These are phyloP conservation scores for Coemansia asiatica DNA, from an alignment of 192 early-diverging fungal species.

Conservation along the genomic window DNA sequence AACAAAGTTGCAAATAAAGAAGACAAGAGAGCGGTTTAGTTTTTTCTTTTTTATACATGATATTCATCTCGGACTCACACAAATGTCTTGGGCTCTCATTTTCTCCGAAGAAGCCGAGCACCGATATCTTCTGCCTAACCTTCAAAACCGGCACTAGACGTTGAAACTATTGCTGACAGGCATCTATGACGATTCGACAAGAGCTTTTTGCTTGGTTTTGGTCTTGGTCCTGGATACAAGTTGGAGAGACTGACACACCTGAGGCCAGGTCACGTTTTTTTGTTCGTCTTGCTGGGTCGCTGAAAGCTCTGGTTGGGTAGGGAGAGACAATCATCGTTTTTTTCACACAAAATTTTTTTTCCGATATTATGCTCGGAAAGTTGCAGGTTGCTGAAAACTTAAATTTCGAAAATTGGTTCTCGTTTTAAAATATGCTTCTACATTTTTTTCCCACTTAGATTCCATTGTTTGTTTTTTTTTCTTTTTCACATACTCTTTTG, in stretches of 20 bases:
- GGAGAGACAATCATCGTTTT: background rate
- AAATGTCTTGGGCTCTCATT: background rate
- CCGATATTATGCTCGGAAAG: background rate
- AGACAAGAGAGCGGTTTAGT: background rate
- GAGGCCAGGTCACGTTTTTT: background rate
- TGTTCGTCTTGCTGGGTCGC: background rate
- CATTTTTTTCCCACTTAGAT: constrained; percentile 1
- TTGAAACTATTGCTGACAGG: too few relatives aligned
- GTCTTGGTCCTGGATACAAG: too few relatives aligned
- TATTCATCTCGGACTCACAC: background rate
- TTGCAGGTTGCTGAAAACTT: too few relatives aligned
- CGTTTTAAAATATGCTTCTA: background rate
- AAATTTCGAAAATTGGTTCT: background rate
- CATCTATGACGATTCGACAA: too few relatives aligned
- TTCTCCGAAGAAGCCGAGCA: constrained; percentile 1
- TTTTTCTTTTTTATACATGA: background rate
- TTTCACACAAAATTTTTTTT: constrained; percentile 3
- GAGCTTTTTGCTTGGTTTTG: too few relatives aligned
- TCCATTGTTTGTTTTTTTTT: constrained; percentile 1
- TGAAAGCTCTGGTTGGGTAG: background rate
- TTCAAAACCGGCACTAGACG: too few relatives aligned
- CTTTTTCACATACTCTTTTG: background rate
- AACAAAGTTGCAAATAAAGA: background rate
- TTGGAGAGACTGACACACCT: too few relatives aligned
- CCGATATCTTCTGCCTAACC: background rate